Conservation (phyloP, 2,329 filamentous ascomycete species). For the Cladophialophora yegresii region DNA sequence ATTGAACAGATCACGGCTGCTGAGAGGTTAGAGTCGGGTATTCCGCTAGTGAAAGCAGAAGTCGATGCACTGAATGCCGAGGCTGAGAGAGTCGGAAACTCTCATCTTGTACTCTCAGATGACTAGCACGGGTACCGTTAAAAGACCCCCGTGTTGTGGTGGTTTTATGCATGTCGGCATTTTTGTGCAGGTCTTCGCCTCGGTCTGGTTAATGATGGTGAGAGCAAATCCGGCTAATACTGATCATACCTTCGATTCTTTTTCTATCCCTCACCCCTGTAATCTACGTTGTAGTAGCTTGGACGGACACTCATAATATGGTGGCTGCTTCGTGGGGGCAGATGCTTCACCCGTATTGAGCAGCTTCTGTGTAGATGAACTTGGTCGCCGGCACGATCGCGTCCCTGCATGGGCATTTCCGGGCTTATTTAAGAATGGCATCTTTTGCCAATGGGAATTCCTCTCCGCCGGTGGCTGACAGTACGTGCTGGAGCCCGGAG, state of each 20-base stretch:
- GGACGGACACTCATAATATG: not conserved
- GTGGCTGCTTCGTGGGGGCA: not conserved
- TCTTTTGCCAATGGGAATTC: conserved; percentile 15
- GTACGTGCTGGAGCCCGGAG: not conserved
- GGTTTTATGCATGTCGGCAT: not conserved
- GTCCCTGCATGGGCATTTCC: not conserved
- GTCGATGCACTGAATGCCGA: conserved; percentile 54
- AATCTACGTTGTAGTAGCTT: not conserved
- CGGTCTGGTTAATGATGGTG: not conserved
- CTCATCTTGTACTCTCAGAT: not conserved
- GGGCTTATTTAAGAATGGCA: conserved; percentile 9
- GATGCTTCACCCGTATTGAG: not conserved
- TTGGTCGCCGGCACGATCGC: not conserved
- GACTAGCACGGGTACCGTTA: not conserved
- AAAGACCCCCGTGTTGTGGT: not conserved
- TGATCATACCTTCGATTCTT: not conserved
- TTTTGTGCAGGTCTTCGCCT: not conserved
- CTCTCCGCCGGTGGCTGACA: not conserved
- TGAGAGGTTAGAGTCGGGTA: conserved; percentile 45
- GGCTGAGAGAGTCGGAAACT: conserved; percentile 48
- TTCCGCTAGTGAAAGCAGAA: conserved; percentile 54
- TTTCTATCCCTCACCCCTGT: not conserved
- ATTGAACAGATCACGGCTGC: conserved; percentile 56
- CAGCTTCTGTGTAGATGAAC: no score
- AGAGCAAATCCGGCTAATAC: not conserved